phyloP scores from a whole-genome alignment of 2,329 filamentous ascomycete species.

The Fusarium sp. region DNA sequence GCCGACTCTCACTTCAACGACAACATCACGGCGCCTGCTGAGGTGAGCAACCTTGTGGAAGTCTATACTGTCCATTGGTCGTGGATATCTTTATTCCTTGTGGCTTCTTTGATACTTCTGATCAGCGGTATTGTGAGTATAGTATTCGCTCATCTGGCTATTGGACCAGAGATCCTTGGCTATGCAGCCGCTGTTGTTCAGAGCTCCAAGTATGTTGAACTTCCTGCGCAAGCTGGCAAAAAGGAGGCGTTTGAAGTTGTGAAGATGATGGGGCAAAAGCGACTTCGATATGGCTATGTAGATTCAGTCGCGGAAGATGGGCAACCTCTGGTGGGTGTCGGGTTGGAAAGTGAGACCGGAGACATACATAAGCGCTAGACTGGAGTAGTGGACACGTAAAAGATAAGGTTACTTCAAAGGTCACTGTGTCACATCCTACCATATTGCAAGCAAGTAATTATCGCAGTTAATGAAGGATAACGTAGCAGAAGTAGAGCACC shows the following conservation, averaged over 20 bases:
- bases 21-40: background rate
- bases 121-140: background rate
- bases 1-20: too few species aligned
- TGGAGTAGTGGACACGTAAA: too few species aligned
- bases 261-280: background rate
- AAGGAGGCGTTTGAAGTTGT: background rate
- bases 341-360: background rate
- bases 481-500: too few species aligned
- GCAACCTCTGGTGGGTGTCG: background rate
- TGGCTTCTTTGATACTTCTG: background rate
- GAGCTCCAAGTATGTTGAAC: background rate
- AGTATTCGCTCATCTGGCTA: background rate
- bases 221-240: background rate
- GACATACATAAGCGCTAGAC: background rate
- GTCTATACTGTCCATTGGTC: background rate
- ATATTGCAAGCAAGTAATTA: too few species aligned
- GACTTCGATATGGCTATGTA: background rate
- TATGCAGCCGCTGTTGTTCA: background rate
- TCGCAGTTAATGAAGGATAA: accelerated
- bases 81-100: background rate
- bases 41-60: background rate
- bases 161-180: background rate
- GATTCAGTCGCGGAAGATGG: background rate
- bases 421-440: too few species aligned
- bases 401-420: accelerated